Evolutionary conservation across 371 early-diverging fungal species (phyloP).

Genomic region (Apophysomyces ossiformis): DNA sequence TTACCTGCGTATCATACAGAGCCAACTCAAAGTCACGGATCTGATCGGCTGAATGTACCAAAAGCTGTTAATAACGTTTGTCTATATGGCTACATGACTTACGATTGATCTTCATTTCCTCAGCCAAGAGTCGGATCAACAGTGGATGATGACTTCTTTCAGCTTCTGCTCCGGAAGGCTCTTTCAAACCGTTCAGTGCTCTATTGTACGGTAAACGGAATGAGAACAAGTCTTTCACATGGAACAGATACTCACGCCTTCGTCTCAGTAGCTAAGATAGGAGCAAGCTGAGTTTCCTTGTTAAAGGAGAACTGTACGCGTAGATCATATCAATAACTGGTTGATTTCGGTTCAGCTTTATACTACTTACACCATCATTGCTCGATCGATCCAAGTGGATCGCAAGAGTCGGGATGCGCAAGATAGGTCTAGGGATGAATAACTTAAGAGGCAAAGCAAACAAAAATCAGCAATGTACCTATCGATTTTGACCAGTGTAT

Average conservation of each 20-base stretch:
- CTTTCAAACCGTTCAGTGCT: constrained; percentile 33
- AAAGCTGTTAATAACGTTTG: neutral
- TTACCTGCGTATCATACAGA: constrained; percentile 73
- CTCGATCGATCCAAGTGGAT: constrained; percentile 93
- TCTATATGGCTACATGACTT: constrained; percentile 15
- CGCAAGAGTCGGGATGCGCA: constrained; percentile 96
- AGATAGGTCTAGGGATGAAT: constrained; percentile 65
- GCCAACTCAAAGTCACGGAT: constrained; percentile 96
- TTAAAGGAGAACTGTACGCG: constrained; percentile 82
- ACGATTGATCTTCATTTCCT: constrained; percentile 75
- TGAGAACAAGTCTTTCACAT: neutral
- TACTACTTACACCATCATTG: constrained; percentile 56
- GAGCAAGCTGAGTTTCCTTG: constrained; percentile 92
- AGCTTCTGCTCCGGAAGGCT: constrained; percentile 39
- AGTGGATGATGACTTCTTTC: constrained; percentile 75
- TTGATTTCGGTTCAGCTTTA: too few relatives aligned
- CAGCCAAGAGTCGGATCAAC: constrained; percentile 75
- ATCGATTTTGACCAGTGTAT: constrained; percentile 77
- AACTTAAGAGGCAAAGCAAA: neutral
- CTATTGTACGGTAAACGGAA: constrained; percentile 17
- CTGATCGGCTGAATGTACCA: constrained; percentile 53
- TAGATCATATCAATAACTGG: neutral
- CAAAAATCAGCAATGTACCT: constrained; percentile 41
- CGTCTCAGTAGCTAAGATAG: constrained; percentile 82
- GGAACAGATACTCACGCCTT: constrained; percentile 57